Evolutionary conservation across 805 yeast species (phyloP).

Genomic region (Pichia manshurica): DNA sequence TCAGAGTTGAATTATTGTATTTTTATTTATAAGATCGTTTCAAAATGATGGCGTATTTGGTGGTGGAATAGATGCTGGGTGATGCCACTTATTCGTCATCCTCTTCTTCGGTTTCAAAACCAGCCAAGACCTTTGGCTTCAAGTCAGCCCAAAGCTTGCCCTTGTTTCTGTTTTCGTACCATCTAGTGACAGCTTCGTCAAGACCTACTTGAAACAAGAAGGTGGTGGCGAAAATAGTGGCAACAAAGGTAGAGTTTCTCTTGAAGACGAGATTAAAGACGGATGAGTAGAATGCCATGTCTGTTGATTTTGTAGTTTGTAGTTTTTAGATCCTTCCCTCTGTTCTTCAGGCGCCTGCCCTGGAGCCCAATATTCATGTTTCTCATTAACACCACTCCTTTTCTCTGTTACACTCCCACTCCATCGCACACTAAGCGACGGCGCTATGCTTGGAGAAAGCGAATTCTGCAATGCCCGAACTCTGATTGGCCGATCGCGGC

Average conservation of each 20-base stretch:
- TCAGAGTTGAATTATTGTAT: too few relatives aligned
- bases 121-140: conserved; percentile 48
- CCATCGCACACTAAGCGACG: too few relatives aligned
- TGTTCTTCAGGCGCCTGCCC: too few relatives aligned
- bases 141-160: conserved; percentile 86
- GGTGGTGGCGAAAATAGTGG: conserved; percentile 75
- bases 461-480: too few relatives aligned
- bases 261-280: conserved; percentile 67
- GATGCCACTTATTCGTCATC: conserved; percentile 38
- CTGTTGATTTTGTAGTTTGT: neutral
- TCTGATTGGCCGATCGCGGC: too few relatives aligned
- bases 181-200: conserved; percentile 58
- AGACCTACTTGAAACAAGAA: conserved; percentile 79
- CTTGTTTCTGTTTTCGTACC: conserved; percentile 74
- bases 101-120: conserved; percentile 55
- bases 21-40: neutral
- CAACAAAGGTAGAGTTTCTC: conserved; percentile 87
- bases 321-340: too few relatives aligned
- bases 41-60: neutral
- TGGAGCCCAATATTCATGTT: neutral
- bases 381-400: too few relatives aligned
- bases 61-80: too few relatives aligned
- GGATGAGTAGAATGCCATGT: conserved; percentile 32
- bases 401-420: too few relatives aligned
- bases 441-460: too few relatives aligned